Evolutionary conservation across 2,329 filamentous ascomycete species (phyloP).

Genomic region (Penicillium carneum): DNA sequence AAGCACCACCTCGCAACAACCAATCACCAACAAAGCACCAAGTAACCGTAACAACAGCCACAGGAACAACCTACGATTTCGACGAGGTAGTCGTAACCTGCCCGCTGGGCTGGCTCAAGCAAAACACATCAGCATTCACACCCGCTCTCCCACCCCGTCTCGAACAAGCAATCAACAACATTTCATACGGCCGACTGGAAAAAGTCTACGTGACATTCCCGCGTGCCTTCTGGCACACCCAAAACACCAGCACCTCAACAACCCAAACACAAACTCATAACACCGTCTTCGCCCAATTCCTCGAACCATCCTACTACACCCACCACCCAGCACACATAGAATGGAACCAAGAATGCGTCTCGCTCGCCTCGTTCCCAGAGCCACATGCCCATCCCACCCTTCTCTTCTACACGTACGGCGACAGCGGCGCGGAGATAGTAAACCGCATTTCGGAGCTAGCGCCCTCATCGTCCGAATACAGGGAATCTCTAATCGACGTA

Average conservation of each 20-base stretch:
- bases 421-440: slow-evolving; percentile 52
- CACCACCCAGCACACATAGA: slow-evolving; percentile 64
- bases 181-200: slow-evolving; percentile 58
- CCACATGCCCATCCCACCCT: slow-evolving; percentile 76
- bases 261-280: not conserved
- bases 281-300: slow-evolving; percentile 76
- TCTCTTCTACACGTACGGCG: slow-evolving; percentile 71
- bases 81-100: slow-evolving; percentile 62
- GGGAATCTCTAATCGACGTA: slow-evolving; percentile 67
- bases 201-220: slow-evolving; percentile 72
- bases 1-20: slow-evolving; percentile 36
- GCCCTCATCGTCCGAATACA: slow-evolving; percentile 57
- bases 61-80: slow-evolving; percentile 50
- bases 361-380: slow-evolving; percentile 71
- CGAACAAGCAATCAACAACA: slow-evolving; percentile 55
- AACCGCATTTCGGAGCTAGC: slow-evolving; percentile 40
- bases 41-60: slow-evolving; percentile 55
- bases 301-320: slow-evolving; percentile 76
- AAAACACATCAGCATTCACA: slow-evolving; percentile 54
- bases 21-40: slow-evolving; percentile 36
- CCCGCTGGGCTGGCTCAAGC: slow-evolving; percentile 63
- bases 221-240: slow-evolving; percentile 74
- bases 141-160: slow-evolving; percentile 55
- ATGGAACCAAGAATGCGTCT: slow-evolving; percentile 80
- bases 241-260: slow-evolving; percentile 24